These are phyloP conservation scores for Mayamaea pseudoterrestris DNA, from an alignment of 108 stramenopile genomes.

Conservation along the genomic window DNA sequence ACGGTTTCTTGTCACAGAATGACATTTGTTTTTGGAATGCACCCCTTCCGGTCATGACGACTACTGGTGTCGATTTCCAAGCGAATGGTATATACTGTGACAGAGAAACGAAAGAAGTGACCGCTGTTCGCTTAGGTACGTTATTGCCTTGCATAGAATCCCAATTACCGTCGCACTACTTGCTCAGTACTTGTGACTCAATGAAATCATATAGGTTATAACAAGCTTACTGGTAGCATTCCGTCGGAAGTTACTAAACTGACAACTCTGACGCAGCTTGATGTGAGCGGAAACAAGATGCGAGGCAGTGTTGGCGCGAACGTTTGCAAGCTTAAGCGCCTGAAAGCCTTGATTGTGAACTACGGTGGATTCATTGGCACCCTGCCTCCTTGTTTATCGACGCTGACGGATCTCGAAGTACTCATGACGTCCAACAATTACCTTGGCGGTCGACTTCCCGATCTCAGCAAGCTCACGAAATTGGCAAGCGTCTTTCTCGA, in stretches of 20 bases:
- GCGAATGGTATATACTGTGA: too few relatives aligned
- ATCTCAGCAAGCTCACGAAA: neutral
- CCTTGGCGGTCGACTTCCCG: constrained; percentile 19
- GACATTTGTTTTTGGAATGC: constrained; percentile 26
- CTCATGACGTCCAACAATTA: constrained; percentile 16
- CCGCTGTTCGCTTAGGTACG: too few relatives aligned
- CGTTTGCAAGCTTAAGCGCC: neutral
- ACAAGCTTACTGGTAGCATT: neutral
- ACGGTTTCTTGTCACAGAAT: constrained; percentile 10
- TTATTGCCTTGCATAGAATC: too few relatives aligned
- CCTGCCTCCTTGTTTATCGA: neutral
- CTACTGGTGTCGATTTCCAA: neutral
- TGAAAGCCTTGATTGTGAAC: constrained; percentile 1
- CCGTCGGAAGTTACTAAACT: neutral
- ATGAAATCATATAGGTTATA: too few relatives aligned
- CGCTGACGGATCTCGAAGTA: neutral
- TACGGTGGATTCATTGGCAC: neutral
- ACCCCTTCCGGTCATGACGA: neutral
- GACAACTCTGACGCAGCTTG: neutral
- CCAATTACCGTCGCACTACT: too few relatives aligned
- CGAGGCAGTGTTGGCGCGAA: neutral
- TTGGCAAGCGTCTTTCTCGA: constrained; percentile 22
- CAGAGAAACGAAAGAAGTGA: too few relatives aligned
- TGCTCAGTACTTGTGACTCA: too few relatives aligned
- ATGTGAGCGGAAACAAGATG: neutral